phyloP scores from a whole-genome alignment of 1,284 basidiomycete species.

The Ustilago nuda region DNA sequence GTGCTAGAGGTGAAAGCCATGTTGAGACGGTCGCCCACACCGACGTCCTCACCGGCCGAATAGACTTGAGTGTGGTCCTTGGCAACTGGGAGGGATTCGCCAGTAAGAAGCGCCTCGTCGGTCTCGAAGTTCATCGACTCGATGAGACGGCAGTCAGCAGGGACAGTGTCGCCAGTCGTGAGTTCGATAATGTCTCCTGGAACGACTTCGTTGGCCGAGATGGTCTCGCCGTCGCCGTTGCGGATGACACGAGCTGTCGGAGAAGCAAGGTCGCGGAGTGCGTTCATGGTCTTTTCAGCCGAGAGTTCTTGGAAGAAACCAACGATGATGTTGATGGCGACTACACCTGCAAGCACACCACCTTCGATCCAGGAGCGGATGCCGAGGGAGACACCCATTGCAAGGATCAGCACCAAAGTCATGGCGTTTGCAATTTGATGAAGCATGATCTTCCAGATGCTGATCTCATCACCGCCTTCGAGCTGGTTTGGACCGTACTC shows the following conservation, averaged over 20 bases:
- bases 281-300: conserved; percentile 76
- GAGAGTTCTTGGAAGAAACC: conserved; percentile 75
- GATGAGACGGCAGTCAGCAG: conserved; percentile 66
- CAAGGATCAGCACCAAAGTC: conserved; percentile 72
- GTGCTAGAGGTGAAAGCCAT: conserved; percentile 76
- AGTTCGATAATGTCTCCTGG: conserved; percentile 71
- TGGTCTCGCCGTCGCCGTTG: conserved; percentile 72
- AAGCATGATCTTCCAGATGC: conserved; percentile 56
- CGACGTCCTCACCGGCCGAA: conserved; percentile 50
- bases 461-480: conserved; percentile 62
- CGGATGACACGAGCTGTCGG: conserved; percentile 77
- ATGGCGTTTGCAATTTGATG: conserved; percentile 68
- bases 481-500: conserved; percentile 65
- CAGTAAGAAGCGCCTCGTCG: conserved; percentile 79
- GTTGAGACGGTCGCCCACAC: conserved; percentile 75
- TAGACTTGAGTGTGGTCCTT: conserved; percentile 71
- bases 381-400: conserved; percentile 77
- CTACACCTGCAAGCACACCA: conserved; percentile 76
- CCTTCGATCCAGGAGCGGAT: conserved; percentile 75
- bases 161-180: conserved; percentile 64
- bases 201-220: conserved; percentile 76
- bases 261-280: conserved; percentile 74
- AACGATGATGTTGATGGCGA: conserved; percentile 72
- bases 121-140: conserved; percentile 69
- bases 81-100: conserved; percentile 76